These are phyloP conservation scores for Beverwykella pulmonaria DNA, from an alignment of 495 filamentous ascomycete species.

Conservation along the genomic window DNA sequence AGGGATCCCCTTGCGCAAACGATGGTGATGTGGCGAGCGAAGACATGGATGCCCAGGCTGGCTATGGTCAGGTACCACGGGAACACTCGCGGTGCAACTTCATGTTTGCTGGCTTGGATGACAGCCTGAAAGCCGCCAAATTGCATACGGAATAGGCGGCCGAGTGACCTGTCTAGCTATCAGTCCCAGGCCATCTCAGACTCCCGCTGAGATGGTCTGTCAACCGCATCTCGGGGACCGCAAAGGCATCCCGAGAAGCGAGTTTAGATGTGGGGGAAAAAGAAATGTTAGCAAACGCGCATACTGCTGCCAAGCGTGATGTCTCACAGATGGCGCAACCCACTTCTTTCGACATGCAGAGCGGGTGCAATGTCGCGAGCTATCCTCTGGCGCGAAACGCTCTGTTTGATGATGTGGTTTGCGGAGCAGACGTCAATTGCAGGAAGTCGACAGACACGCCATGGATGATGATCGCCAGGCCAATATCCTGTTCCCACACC, in stretches of 20 bases:
- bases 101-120: no score
- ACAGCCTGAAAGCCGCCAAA: no score
- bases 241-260: not conserved
- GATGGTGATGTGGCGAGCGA: not conserved
- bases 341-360: slow-evolving; percentile 1
- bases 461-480: not conserved
- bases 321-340: slow-evolving; percentile 24
- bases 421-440: not conserved
- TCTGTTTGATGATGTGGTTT: not conserved
- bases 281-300: not conserved
- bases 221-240: not conserved
- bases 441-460: not conserved
- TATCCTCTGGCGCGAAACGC: not conserved
- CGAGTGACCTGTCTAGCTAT: not conserved
- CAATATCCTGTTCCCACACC: not conserved
- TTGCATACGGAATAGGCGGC: not conserved
- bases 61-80: not conserved
- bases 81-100: not conserved
- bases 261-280: not conserved
- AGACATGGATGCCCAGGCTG: not conserved
- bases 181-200: not conserved
- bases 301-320: slow-evolving; percentile 2
- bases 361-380: not conserved
- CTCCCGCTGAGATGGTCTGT: not conserved
- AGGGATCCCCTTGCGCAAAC: not conserved